Evolutionary conservation across 768 basidiomycete species (phyloP), one percentile per base, ranked within the genome.

Genomic region (Leccinum aurantiacum): DNA sequence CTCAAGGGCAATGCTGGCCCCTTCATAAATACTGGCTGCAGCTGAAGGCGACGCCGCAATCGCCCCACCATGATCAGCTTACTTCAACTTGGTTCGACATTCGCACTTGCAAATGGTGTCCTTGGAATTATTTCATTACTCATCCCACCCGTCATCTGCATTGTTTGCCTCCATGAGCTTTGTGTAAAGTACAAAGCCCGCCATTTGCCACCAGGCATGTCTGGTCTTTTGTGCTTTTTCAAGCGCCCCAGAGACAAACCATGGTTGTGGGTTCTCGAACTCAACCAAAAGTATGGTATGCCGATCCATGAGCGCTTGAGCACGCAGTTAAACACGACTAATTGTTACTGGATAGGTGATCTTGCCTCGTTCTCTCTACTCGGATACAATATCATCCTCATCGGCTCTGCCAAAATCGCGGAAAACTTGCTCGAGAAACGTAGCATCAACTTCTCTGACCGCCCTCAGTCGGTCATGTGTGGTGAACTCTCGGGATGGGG

Each of bases 351-450:
- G 4, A 35, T 41, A 68, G 64, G 62, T 54, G 64, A 67, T 38
- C 57, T 66, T 50, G 59, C 61, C 6, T 66, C 61, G 33, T 41
- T 33, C 9, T 60, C 57, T n/a, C 6, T 65, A 3, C 53, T 63
- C 2, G 61, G 63, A 46, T 59, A 79, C 60, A 76, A 78, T 6
- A 69, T 82, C 46, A 69, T 82, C 22, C 58, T 82, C 41, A 65
- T 84, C 7, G 80, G 80, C 56, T 77, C 81, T 14, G 73, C 76
- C 6, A 65, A 72, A 44, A 76, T 75, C 5, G 74, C 78, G 8
- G 64, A 67, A 17, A 81, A 83, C 19, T 70, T 83, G 4, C 73
- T 84, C 4, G 80, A 83, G 61, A 82, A 77, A 57, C 74, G 78
- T 29, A 71, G 78, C 24, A 60, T 63, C 37, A 78, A 75, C 14